Evolutionary conservation across 306 rosid species (phyloP).

Genomic region (Prunus mume): DNA sequence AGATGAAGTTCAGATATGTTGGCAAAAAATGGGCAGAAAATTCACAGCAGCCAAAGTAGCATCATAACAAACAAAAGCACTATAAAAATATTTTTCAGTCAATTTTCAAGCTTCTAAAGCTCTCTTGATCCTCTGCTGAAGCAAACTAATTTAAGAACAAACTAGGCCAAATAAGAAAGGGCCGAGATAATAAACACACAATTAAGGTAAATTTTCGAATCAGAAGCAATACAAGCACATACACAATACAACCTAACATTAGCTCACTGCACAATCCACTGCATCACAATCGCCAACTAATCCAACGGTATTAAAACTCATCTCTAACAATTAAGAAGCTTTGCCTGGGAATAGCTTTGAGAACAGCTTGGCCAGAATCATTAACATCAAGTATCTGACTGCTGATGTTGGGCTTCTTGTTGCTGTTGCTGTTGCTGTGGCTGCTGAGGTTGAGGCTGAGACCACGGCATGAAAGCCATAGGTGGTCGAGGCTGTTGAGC

Average conservation of each 20-base stretch:
- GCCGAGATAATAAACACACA: not conserved
- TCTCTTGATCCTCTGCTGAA: not conserved
- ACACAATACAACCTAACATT: conserved; percentile 6
- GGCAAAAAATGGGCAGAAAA: not conserved
- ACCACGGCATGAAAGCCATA: conserved; percentile 75
- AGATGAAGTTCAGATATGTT: not conserved
- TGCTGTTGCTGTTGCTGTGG: conserved; percentile 53
- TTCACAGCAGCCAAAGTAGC: not conserved
- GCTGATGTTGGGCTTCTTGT: conserved; percentile 44
- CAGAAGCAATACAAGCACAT: not conserved
- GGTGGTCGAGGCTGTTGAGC: conserved; percentile 64
- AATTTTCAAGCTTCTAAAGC: not conserved
- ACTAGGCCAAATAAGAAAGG: not conserved
- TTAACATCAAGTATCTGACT: conserved; percentile 47
- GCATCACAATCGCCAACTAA: conserved; percentile 10
- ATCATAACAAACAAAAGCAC: not conserved
- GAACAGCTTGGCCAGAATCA: conserved; percentile 15
- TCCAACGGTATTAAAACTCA: conserved; percentile 14
- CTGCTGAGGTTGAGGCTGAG: conserved; percentile 52
- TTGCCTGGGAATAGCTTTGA: conserved; percentile 3
- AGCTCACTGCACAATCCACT: conserved; percentile 5
- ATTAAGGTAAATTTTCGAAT: not conserved
- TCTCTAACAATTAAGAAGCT: conserved; percentile 21
- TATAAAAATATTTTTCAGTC: not conserved
- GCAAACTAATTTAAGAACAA: not conserved